phyloP scores from a whole-genome alignment of 306 rosid genomes.

The Albizia julibrissin region DNA sequence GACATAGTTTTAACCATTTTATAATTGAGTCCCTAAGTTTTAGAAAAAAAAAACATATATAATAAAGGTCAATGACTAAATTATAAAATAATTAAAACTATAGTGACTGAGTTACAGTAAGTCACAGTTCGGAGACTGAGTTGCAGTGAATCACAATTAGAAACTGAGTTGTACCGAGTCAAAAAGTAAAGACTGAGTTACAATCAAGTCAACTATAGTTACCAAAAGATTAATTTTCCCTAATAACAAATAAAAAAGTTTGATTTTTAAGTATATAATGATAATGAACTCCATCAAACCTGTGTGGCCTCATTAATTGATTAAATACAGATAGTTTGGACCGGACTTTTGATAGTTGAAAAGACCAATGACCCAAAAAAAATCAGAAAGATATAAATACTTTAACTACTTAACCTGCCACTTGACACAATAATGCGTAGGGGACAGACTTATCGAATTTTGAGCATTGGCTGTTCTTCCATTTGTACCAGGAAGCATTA shows the following conservation, averaged over 20 bases:
- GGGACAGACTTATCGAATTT: constrained; percentile 90
- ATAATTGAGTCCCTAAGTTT: too few species aligned
- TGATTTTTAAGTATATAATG: neutral
- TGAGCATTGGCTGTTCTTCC: constrained; percentile 70
- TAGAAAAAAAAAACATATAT: too few species aligned
- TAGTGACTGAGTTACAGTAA: too few species aligned
- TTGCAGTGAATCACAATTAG: too few species aligned
- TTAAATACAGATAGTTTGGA: constrained; percentile 26
- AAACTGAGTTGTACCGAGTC: too few species aligned
- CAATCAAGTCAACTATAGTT: too few species aligned
- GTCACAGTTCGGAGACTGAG: too few species aligned
- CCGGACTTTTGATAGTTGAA: constrained; percentile 24
- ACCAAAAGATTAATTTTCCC: too few species aligned
- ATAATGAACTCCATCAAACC: neutral
- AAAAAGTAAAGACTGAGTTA: too few species aligned
- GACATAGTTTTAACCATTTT: too few species aligned
- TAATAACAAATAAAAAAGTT: neutral
- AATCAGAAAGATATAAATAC: constrained; percentile 11
- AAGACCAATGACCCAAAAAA: constrained; percentile 14
- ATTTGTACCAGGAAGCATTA: constrained; percentile 65
- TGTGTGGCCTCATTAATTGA: constrained; percentile 5
- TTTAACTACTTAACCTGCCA: constrained; percentile 66
- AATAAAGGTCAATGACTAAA: too few species aligned
- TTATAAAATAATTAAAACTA: too few species aligned
- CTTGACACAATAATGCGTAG: constrained; percentile 87